Base-by-base conservation (phyloP, 805 yeast species). In the Millerozyma miso region DNA sequence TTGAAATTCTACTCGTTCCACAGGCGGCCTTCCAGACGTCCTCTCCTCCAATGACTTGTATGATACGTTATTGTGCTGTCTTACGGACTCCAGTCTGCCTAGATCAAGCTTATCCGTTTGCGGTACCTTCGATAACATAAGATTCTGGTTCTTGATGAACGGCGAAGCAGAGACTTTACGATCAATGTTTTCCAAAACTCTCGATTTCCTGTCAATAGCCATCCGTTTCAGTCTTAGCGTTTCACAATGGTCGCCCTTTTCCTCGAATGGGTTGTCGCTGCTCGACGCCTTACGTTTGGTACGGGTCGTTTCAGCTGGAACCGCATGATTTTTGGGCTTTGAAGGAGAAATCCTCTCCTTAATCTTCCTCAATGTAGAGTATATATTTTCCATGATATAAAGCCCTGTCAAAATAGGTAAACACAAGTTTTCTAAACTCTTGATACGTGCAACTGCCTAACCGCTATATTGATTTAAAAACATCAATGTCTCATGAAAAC, bases 241-340 rank as follows among this genome's bases (percentile, higher is more conserved):
- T 6, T 23, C 29, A 23, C 26, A 13, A 18, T 15, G 23, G 17
- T 32, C 34, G 7, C 14, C 34, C 39, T 31, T 33, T 39, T 62
- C 68, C 37, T 55, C 52, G 46, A 62, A 63, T 4, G 68, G 68
- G 33, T 59, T 63, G 13, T 49, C 56, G 34, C 38, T 46, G 26
- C 26, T 44, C n/a, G 45, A 23, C 10, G 33, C 20, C 39, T 29
- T 44, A 20, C 43, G 33, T 23, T 38, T 52, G 48, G 29, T 40
- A 40, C 39, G 42, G 14, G 41, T 38, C 19, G 33, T 37, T 20
- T 39, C 39, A 15, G 47, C 33, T 31, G 40, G 42, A 7, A 49
- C 40, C 40, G 53, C 49, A 47, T 39, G 35, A 13, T 35, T 42
- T 10, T 40, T 29, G 8, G 31, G 15, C 31, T 51, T 55, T 5